Evolutionary conservation across 768 basidiomycete species (phyloP), one percentile per base, ranked within the genome.

Genomic region (Fistulinella prunicolor): DNA sequence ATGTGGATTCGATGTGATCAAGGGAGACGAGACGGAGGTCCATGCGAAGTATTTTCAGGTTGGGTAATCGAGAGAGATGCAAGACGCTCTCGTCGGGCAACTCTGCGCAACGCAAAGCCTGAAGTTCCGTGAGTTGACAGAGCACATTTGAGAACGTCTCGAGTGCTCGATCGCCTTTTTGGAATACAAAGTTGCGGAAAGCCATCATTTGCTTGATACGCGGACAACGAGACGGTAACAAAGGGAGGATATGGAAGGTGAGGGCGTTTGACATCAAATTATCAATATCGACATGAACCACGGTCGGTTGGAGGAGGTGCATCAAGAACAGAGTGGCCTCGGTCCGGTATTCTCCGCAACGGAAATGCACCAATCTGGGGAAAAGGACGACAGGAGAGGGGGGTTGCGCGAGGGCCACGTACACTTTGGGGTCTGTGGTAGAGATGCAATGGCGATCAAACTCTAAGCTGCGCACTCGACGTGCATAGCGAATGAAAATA

Each of bases 381-480:
- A 63, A 65, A 1, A 60, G 44, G 43, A 55, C 41, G 13, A 41
- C 44, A 38, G 57, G n/a, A 20, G 51, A 38, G 0, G 63, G 63
- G 1, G 55, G 60, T 0, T 36, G 23, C 0, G 53, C 34, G 29
- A 64, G 62, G 0, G 53, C 47, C 34, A 16, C 4, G 37, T 64
- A 64, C 10, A 64, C 62, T 16, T 40, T 50, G 2, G 39, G 38
- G 35, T 65, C 53, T 1, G 62, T 64, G 3, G 59, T 64, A 16
- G 42, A 40, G 4, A 47, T 32, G 32, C 61, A 63, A n/a, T 58
- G 59, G 1, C 63, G 57, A 50, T 66, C 63, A 28, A 62, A 67
- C 44, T 62, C 62, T 37, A 65, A 44, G n/a, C 60, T 67, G 24
- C 63, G 66, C 6, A 65, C 64, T 17, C 65, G 58, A 22, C 53